Percentiles rank a stretch among this genome's conserved stretches.
Evolutionary conservation across 345 rosid genomes (phyloP).

Genomic region (Lumnitzera racemosa): DNA sequence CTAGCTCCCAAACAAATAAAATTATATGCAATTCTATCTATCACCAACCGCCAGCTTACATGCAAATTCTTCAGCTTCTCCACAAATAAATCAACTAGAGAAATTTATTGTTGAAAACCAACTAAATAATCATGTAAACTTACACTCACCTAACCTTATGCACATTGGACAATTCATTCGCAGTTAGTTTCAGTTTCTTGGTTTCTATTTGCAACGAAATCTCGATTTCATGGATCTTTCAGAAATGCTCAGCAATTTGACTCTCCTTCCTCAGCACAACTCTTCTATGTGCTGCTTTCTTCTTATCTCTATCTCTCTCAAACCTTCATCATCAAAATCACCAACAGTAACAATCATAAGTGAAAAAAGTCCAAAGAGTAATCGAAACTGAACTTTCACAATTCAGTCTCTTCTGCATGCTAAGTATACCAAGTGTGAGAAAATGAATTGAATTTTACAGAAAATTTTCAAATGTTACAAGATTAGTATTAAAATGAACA

Average conservation of each 20-base stretch:
- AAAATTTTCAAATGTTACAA: neutral
- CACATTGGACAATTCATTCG: slow-evolving; percentile 40
- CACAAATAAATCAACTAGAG: too few relatives aligned
- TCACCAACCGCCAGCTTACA: too few relatives aligned
- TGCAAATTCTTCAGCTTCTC: too few relatives aligned
- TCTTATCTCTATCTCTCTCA: slow-evolving; percentile 63
- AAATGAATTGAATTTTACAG: neutral
- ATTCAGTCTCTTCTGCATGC: too few relatives aligned
- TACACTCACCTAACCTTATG: slow-evolving; percentile 53
- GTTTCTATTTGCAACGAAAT: slow-evolving; percentile 34
- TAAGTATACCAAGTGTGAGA: neutral
- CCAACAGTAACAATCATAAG: neutral
- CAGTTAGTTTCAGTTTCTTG: slow-evolving; percentile 32
- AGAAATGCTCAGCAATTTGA: slow-evolving; percentile 38
- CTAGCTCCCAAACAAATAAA: too few relatives aligned
- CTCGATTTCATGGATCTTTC: slow-evolving; percentile 50
- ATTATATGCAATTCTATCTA: too few relatives aligned
- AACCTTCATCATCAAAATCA: slow-evolving; percentile 32
- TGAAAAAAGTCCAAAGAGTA: neutral
- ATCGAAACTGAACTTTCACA: too few relatives aligned
- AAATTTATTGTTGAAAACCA: too few relatives aligned
- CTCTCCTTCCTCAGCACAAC: slow-evolving; percentile 70
- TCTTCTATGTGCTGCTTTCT: slow-evolving; percentile 43
- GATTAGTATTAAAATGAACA: neutral
- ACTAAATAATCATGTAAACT: too few relatives aligned